A percentile compares a stretch with the other conserved stretches of the same genome.
Conservation (phyloP, 345 rosid species). For the Theobroma cacao region DNA sequence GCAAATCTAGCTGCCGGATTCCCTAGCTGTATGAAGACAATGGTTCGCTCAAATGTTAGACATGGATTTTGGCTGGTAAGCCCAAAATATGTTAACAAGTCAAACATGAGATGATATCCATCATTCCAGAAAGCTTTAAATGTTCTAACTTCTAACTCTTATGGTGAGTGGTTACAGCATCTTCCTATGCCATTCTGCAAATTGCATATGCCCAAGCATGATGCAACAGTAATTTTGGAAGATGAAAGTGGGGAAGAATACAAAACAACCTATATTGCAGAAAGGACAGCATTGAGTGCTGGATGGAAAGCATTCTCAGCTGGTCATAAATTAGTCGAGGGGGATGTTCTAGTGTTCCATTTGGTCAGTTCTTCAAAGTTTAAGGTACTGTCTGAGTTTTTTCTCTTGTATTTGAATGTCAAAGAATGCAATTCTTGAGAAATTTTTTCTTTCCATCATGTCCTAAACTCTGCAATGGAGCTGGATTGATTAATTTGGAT, state of each 20-base stretch:
- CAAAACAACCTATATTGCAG: slow-evolving; percentile 43
- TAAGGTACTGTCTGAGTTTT: slow-evolving; percentile 36
- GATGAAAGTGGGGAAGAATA: slow-evolving; percentile 48
- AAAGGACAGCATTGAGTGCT: slow-evolving; percentile 60
- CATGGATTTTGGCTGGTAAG: slow-evolving; percentile 69
- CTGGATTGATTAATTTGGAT: neutral
- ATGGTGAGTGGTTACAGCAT: slow-evolving; percentile 29
- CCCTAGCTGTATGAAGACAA: slow-evolving; percentile 57
- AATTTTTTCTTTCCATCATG: neutral
- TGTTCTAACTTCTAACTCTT: neutral
- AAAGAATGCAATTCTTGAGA: neutral
- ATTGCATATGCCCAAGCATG: slow-evolving; percentile 47
- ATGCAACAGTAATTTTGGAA: slow-evolving; percentile 40
- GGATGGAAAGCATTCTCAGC: slow-evolving; percentile 71
- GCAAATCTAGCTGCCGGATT: slow-evolving; percentile 42
- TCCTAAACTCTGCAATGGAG: neutral
- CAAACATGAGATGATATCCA: neutral
- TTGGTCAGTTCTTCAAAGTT: slow-evolving; percentile 41
- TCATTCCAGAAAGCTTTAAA: neutral
- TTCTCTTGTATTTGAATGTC: neutral
- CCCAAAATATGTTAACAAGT: neutral
- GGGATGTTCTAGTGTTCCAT: slow-evolving; percentile 65
- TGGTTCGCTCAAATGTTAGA: slow-evolving; percentile 62
- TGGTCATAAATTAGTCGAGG: slow-evolving; percentile 49
- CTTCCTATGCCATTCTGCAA: slow-evolving; percentile 62